Base-by-base conservation (phyloP, 768 basidiomycete genomes). In the Boletus rubroflammeus region DNA sequence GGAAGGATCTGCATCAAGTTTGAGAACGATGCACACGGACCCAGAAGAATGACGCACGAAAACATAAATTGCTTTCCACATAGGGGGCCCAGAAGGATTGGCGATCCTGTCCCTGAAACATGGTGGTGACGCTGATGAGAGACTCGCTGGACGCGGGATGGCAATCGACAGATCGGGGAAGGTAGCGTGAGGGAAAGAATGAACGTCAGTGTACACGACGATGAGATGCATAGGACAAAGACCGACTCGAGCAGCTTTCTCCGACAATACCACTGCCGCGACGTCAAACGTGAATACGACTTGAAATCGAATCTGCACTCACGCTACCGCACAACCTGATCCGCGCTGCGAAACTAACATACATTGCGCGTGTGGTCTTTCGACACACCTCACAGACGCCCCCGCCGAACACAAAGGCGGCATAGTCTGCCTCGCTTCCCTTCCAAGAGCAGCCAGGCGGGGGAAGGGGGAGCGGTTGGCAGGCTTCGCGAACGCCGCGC, bases 391-490 rank as follows among this genome's bases (percentile, higher is more conserved):
- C 78, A 58, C 88, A 90, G 2, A 55, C 17, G 0, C 85, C 84
- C 0, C 67, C 66, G 58, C 81, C 81, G 53, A 85, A 89, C 23
- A 88, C 55, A 51, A 87, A 80, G 0, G 85, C 80, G n/a, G 82
- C 84, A 64, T 83, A 86, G 0, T 79, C 72, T 0, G 81, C 62
- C 61, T 90, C 88, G 5, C 74, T 78, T 5, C 40, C 51, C 13
- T 40, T 48, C 63, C 80, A 80, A 0, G 61, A 71, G 14, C 61
- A 71, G 17, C 52, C 69, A 3, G 77, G 80, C 6, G 76, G 73
- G 0, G 79, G 82, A 10, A 82, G 67, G 6, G 73, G 62, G 1
- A 8, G 17, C 0, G 73, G 73, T 7, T 45, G 19, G 57, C 67
- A 76, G 6, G 67, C 58, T 26, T 72, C 57, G 23, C 88, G 76